A percentile compares a stretch with the other conserved stretches of the same genome.
These are phyloP conservation scores for Polytrichum formosum DNA, from an alignment of 225 moss, liverwort and hornwort species.

Conservation along the genomic window DNA sequence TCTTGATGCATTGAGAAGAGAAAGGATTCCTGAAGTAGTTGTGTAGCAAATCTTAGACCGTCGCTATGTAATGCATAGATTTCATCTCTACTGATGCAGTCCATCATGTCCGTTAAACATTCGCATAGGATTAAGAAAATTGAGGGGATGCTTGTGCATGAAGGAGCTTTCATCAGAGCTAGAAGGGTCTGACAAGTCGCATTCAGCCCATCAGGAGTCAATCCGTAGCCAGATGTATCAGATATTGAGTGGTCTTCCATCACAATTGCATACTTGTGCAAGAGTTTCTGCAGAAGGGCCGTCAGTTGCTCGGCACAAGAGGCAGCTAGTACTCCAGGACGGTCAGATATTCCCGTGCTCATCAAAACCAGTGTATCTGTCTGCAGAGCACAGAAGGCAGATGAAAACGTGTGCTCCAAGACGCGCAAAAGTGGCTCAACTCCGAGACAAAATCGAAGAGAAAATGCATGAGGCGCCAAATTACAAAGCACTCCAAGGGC, in stretches of 20 bases:
- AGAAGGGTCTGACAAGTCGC: conserved; percentile 54
- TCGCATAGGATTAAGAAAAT: conserved; percentile 41
- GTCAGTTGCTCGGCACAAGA: conserved; percentile 52
- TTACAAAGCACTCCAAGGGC: conserved; percentile 53
- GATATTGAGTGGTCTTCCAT: conserved; percentile 45
- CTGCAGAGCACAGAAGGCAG: conserved; percentile 49
- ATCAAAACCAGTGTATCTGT: conserved; percentile 52
- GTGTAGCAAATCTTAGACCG: conserved; percentile 38
- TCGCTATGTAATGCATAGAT: conserved; percentile 32
- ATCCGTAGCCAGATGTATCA: conserved; percentile 36
- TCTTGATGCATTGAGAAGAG: conserved; percentile 34
- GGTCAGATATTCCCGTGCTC: conserved; percentile 33
- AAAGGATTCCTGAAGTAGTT: conserved; percentile 52
- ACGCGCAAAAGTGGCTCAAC: conserved; percentile 63
- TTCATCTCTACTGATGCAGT: conserved; percentile 45
- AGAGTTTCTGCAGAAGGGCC: conserved; percentile 48
- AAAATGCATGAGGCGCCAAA: conserved; percentile 36
- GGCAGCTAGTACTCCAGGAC: conserved; percentile 43
- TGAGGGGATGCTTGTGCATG: conserved; percentile 43
- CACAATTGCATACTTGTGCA: conserved; percentile 35
- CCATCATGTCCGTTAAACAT: conserved; percentile 39
- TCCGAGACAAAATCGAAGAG: conserved; percentile 64
- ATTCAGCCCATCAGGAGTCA: conserved; percentile 58
- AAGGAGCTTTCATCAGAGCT: conserved; percentile 53
- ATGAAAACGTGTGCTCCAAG: conserved; percentile 53